These are phyloP conservation scores for Pseudonitzschia multiseries DNA, from an alignment of 108 stramenopile species.

Conservation along the genomic window DNA sequence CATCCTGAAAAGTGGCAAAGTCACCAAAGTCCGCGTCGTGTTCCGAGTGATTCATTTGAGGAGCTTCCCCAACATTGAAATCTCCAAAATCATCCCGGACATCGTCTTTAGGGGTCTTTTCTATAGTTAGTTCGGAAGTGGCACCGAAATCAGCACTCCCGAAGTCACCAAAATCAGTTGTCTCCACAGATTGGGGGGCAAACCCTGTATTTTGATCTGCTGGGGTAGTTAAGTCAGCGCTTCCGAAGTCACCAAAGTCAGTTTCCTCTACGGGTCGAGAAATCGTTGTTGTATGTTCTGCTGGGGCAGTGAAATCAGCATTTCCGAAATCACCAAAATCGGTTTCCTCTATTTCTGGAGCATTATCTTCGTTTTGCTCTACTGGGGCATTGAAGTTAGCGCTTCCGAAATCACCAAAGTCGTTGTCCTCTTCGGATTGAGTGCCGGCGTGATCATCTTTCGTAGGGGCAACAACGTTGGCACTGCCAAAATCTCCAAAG, in stretches of 20 bases:
- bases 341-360: not conserved
- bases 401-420: slow-evolving; percentile 20
- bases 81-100: slow-evolving; percentile 11
- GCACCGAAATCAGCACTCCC: slow-evolving; percentile 8
- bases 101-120: not conserved
- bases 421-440: not conserved
- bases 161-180: slow-evolving; percentile 2
- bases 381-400: not conserved
- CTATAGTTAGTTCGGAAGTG: not conserved
- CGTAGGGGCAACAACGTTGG: not conserved
- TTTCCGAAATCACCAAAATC: slow-evolving; percentile 31
- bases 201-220: not conserved
- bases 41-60: slow-evolving; percentile 2
- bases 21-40: slow-evolving; percentile 40
- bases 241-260: slow-evolving; percentile 20
- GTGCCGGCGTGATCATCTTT: not conserved
- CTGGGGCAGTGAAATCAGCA: not conserved
- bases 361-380: not conserved
- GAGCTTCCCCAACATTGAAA: slow-evolving; percentile 6
- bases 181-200: not conserved
- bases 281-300: too few species aligned
- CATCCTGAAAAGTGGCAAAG: slow-evolving; percentile 20
- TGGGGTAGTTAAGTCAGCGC: not conserved
- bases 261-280: slow-evolving; percentile 18
- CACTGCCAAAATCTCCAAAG: slow-evolving; percentile 31